A percentile compares a stretch with the other conserved stretches of the same genome.
phyloP scores from a whole-genome alignment of 177 flowering plant species.

The Vitis hybrid region DNA sequence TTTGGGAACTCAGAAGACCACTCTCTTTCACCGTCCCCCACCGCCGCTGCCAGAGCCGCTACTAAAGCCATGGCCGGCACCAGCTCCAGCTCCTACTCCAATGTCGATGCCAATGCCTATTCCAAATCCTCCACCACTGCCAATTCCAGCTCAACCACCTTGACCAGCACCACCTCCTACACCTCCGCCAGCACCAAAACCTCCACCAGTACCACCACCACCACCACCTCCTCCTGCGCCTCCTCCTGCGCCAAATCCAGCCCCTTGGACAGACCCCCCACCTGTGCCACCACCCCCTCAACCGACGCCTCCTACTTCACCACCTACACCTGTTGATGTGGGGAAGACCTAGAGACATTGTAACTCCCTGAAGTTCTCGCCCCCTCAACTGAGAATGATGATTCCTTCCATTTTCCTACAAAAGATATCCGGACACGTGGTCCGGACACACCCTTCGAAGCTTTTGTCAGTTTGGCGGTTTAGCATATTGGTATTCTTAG shows the following conservation, averaged over 20 bases:
- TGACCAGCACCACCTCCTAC: constrained; percentile 16
- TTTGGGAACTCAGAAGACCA: too few species aligned
- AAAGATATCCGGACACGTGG: too few species aligned
- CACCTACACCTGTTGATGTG: not conserved
- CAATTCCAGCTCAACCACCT: constrained; percentile 8
- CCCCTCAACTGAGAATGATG: too few species aligned
- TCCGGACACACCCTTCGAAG: fast-evolving
- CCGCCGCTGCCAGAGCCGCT: not conserved
- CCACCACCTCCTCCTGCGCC: not conserved
- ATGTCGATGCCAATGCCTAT: constrained; percentile 5
- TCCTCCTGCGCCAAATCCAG: not conserved
- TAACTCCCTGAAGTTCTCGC: too few species aligned
- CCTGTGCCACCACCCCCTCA: not conserved
- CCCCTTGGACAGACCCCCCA: not conserved
- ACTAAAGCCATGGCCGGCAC: constrained; percentile 7
- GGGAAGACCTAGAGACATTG: too few species aligned
- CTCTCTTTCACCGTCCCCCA: constrained; percentile 9
- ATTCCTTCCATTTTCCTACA: too few species aligned
- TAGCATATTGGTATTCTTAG: too few species aligned
- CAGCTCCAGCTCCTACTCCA: constrained; percentile 9
- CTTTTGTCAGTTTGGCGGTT: too few species aligned
- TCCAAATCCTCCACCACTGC: constrained; percentile 14
- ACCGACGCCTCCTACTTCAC: not conserved
- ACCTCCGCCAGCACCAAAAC: constrained; percentile 13
- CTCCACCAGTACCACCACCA: too few species aligned